Evolutionary conservation across 2,329 filamentous ascomycete genomes (phyloP).

Genomic region (Cladophialophora carrionii): DNA sequence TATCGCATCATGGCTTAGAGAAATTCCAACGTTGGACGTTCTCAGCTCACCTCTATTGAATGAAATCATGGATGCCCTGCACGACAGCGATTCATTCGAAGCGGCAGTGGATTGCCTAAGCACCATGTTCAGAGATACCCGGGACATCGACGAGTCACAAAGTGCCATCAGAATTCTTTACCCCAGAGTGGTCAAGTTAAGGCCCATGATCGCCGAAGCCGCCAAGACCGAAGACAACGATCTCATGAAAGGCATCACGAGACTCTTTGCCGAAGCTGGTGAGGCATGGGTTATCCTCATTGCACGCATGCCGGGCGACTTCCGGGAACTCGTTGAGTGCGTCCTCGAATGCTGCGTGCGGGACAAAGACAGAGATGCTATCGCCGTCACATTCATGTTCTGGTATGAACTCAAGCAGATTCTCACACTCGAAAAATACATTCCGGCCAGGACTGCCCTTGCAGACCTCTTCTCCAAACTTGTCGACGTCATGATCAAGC

Average conservation of each 20-base stretch:
- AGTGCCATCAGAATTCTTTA: slow-evolving; percentile 80
- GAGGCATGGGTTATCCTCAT: slow-evolving; percentile 94
- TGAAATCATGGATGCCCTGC: slow-evolving; percentile 75
- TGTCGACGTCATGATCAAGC: slow-evolving; percentile 88
- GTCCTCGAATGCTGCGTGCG: slow-evolving; percentile 88
- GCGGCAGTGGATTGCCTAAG: slow-evolving; percentile 91
- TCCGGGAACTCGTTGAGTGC: slow-evolving; percentile 82
- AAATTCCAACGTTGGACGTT: slow-evolving; percentile 81
- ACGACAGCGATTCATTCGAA: slow-evolving; percentile 76
- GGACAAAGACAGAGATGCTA: slow-evolving; percentile 86
- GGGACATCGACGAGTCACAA: slow-evolving; percentile 88
- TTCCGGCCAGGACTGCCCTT: slow-evolving; percentile 74
- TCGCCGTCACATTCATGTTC: slow-evolving; percentile 92
- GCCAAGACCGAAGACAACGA: slow-evolving; percentile 83
- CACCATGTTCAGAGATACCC: slow-evolving; percentile 86
- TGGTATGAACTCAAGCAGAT: slow-evolving; percentile 99
- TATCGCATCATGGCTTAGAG: slow-evolving; percentile 93
- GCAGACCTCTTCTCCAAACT: slow-evolving; percentile 83
- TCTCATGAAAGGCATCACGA: slow-evolving; percentile 82
- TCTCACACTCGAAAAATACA: slow-evolving; percentile 85
- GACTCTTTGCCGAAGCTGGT: slow-evolving; percentile 88
- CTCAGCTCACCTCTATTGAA: slow-evolving; percentile 84
- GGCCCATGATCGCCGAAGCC: slow-evolving; percentile 73
- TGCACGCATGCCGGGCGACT: slow-evolving; percentile 78
- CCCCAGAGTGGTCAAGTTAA: slow-evolving; percentile 75